These are phyloP conservation scores for Ogataea siamensis DNA, from an alignment of 805 yeast species.

Conservation along the genomic window DNA sequence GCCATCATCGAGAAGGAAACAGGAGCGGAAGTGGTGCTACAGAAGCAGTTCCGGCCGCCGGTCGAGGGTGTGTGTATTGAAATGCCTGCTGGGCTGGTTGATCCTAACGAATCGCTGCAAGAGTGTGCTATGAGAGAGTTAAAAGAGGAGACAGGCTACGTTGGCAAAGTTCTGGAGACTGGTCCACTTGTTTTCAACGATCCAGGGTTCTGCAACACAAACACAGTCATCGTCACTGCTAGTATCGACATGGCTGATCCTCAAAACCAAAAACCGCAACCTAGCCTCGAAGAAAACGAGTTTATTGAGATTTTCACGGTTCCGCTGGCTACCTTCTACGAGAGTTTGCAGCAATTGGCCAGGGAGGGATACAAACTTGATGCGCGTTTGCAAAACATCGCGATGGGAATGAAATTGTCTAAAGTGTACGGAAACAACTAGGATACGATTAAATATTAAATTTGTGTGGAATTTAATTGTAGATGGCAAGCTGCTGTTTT, in stretches of 20 bases:
- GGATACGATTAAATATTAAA: constrained; percentile 1
- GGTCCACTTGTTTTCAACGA: constrained; percentile 43
- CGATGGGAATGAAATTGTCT: constrained; percentile 73
- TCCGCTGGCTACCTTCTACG: constrained; percentile 58
- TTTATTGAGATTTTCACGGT: constrained; percentile 85
- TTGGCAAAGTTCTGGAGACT: constrained; percentile 52
- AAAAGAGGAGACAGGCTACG: constrained; percentile 89
- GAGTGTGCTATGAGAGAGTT: constrained; percentile 85
- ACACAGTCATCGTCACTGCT: constrained; percentile 73
- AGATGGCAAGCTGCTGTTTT: no score
- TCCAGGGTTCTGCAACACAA: constrained; percentile 84
- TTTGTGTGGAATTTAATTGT: not conserved
- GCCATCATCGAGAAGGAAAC: constrained; percentile 59
- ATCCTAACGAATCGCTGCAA: constrained; percentile 74
- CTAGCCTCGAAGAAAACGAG: constrained; percentile 85
- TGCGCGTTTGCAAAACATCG: constrained; percentile 83
- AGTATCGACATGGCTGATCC: constrained; percentile 67
- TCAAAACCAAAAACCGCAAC: constrained; percentile 65
- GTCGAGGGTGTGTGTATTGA: constrained; percentile 85
- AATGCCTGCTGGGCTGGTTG: constrained; percentile 93
- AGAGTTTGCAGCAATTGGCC: constrained; percentile 49
- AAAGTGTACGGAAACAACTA: constrained; percentile 2
- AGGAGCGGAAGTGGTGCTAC: constrained; percentile 51
- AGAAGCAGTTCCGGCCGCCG: constrained; percentile 93
- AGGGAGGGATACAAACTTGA: constrained; percentile 75